Percentiles rank a stretch among this genome's conserved stretches.
Conservation (phyloP, 1,284 basidiomycete species). For the Flammula alnicola region DNA sequence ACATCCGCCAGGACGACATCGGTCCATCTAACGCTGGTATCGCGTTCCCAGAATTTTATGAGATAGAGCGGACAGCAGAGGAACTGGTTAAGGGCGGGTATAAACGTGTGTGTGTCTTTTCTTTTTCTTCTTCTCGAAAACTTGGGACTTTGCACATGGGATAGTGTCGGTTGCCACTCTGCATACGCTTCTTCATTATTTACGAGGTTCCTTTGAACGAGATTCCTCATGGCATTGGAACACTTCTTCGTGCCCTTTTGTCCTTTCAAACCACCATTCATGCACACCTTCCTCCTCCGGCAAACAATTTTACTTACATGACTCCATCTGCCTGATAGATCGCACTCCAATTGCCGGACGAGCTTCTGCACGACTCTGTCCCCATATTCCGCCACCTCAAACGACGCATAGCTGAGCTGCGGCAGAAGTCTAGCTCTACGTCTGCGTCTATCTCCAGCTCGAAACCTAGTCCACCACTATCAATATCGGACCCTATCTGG, state of each 20-base stretch:
- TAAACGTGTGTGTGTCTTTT: conserved; percentile 53
- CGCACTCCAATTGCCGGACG: conserved; percentile 96
- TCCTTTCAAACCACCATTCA: too few relatives aligned
- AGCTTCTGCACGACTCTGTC: conserved; percentile 87
- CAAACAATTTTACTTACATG: too few relatives aligned
- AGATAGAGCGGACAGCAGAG: conserved; percentile 58
- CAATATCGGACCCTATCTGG: too few relatives aligned
- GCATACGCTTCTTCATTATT: neutral
- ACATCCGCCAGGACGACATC: conserved; percentile 37
- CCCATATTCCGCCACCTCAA: conserved; percentile 83
- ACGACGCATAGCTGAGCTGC: conserved; percentile 46
- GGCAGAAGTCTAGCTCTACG: neutral
- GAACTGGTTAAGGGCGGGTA: conserved; percentile 58
- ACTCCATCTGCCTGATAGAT: conserved; percentile 50
- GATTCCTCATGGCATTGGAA: too few relatives aligned
- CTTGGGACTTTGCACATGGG: too few relatives aligned
- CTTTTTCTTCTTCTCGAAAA: neutral
- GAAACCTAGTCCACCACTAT: too few relatives aligned
- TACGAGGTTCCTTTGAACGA: neutral
- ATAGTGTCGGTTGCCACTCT: too few relatives aligned
- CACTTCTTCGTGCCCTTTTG: too few relatives aligned
- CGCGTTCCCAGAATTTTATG: conserved; percentile 60
- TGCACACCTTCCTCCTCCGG: neutral
- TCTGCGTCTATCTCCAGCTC: neutral
- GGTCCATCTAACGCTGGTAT: conserved; percentile 1